Percentiles rank a stretch among this genome's conserved stretches.
phyloP scores from a whole-genome alignment of 441 rosid genomes.

The Adansonia madagascariensis region DNA sequence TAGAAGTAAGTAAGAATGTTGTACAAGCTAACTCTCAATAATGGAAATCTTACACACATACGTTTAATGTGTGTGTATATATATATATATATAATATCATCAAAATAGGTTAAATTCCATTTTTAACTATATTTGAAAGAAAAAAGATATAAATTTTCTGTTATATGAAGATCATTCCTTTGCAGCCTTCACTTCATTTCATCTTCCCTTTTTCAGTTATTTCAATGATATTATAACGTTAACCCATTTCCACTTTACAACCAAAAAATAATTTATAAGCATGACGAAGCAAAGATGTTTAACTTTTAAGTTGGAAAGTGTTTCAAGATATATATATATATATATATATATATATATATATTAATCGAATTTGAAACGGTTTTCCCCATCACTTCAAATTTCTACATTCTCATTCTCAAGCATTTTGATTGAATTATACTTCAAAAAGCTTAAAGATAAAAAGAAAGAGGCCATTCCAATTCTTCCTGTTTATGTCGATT shows the following conservation, averaged over 20 bases:
- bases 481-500: neutral
- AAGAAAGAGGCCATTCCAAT: neutral
- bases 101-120: neutral
- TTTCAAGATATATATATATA: neutral
- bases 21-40: neutral
- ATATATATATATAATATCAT: neutral
- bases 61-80: neutral
- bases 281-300: neutral
- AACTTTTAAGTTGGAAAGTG: neutral
- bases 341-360: neutral
- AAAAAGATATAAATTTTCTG: neutral
- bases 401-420: neutral
- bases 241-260: neutral
- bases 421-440: neutral
- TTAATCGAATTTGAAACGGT: neutral
- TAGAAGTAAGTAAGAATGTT: neutral
- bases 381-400: neutral
- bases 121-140: neutral
- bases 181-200: neutral
- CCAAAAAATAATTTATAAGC: neutral
- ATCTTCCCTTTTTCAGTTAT: neutral
- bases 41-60: neutral
- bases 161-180: neutral
- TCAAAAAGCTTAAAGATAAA: neutral
- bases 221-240: neutral